Evolutionary conservation across 257 asterid genomes (phyloP).

Genomic region (Plantago major): DNA sequence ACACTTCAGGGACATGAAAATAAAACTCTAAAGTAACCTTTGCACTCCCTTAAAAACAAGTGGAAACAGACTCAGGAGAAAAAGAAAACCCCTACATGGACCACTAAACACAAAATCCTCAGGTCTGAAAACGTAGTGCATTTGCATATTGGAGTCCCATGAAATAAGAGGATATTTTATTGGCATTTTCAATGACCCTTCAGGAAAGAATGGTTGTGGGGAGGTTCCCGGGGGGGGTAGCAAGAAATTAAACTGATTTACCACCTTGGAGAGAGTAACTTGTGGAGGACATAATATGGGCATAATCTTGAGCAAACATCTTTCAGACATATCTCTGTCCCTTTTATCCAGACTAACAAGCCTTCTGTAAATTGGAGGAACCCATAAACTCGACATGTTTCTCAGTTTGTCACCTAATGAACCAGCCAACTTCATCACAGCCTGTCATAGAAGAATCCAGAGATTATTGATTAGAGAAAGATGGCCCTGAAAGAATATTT

Average conservation of each 20-base stretch:
- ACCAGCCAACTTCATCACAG: constrained; percentile 62
- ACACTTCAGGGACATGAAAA: constrained; percentile 14
- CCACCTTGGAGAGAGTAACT: constrained; percentile 62
- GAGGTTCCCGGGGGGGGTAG: too few species aligned
- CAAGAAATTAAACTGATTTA: too few species aligned
- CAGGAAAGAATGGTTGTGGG: too few species aligned
- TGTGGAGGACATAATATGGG: constrained; percentile 54
- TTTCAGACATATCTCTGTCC: constrained; percentile 79
- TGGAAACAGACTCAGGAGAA: not conserved
- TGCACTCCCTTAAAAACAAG: constrained; percentile 1
- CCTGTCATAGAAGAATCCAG: constrained; percentile 34
- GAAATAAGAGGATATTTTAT: too few species aligned
- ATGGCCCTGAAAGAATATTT: too few species aligned
- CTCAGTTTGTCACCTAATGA: constrained; percentile 52
- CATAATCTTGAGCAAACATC: constrained; percentile 63
- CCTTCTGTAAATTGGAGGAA: constrained; percentile 74
- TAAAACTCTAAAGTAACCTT: constrained; percentile 7
- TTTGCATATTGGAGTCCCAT: too few species aligned
- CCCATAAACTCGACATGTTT: constrained; percentile 54
- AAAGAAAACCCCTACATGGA: too few species aligned
- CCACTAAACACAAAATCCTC: too few species aligned
- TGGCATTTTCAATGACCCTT: too few species aligned
- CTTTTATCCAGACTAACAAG: constrained; percentile 69
- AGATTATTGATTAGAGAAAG: constrained; percentile 11
- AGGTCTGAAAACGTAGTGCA: too few species aligned